Conservation (phyloP, 2,329 filamentous ascomycete genomes). For the Colletotrichum trifolii region DNA sequence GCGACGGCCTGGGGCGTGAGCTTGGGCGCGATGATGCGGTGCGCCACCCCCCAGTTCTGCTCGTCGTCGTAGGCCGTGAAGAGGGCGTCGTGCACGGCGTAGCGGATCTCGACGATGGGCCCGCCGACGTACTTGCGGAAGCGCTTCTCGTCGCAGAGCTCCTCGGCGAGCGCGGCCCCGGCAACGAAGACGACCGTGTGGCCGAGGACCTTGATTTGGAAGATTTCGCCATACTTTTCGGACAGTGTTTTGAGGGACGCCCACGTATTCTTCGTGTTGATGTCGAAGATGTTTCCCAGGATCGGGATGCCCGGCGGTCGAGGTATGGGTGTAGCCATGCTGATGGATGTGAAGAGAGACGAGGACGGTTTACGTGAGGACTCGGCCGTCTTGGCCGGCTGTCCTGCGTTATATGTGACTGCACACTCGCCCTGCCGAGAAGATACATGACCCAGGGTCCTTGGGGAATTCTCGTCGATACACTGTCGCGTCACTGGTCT, state of each 20-base stretch:
- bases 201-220: constrained; percentile 49
- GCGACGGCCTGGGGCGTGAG: constrained; percentile 49
- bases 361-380: background rate
- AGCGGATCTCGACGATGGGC: constrained; percentile 63
- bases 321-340: constrained; percentile 49
- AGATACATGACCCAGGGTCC: background rate
- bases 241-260: constrained; percentile 48
- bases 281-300: constrained; percentile 50
- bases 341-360: background rate
- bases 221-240: constrained; percentile 51
- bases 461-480: constrained; percentile 6
- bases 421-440: background rate
- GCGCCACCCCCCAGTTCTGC: constrained; percentile 60
- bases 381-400: background rate
- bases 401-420: background rate
- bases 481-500: constrained; percentile 21
- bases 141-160: constrained; percentile 62
- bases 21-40: constrained; percentile 62
- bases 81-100: constrained; percentile 61
- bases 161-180: constrained; percentile 53
- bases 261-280: constrained; percentile 51
- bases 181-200: constrained; percentile 54
- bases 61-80: constrained; percentile 64
- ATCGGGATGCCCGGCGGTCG: constrained; percentile 49
- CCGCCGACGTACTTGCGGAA: constrained; percentile 66